A percentile compares a stretch with the other conserved stretches of the same genome.
Evolutionary conservation across 1,139 yeast genomes (phyloP).

Genomic region (Yamadazyma friedrichii): DNA sequence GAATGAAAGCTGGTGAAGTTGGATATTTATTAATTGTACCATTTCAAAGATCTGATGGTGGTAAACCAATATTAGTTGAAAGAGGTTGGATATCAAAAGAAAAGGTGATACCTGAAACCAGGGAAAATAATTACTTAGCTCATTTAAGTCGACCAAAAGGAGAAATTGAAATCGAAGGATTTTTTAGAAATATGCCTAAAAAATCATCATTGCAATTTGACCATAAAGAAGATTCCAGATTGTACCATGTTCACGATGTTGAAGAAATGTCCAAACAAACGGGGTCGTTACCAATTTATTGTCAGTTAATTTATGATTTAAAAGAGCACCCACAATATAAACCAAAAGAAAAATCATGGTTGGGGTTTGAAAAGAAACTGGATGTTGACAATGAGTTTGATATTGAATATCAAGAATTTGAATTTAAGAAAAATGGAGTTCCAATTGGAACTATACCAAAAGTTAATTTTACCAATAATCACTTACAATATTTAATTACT

Average conservation of each 20-base stretch:
- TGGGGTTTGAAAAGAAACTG: neutral
- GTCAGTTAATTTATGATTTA: conserved; percentile 71
- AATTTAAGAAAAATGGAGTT: conserved; percentile 74
- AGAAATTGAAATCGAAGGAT: conserved; percentile 68
- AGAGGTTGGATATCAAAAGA: conserved; percentile 91
- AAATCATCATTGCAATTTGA: conserved; percentile 75
- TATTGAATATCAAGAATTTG: conserved; percentile 43
- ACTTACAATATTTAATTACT: conserved; percentile 85
- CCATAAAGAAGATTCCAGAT: conserved; percentile 61
- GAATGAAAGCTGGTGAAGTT: conserved; percentile 68
- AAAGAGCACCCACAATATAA: conserved; percentile 59
- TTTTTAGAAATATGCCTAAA: conserved; percentile 69
- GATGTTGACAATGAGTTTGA: conserved; percentile 3
- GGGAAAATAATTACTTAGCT: conserved; percentile 49
- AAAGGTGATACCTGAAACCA: conserved; percentile 60
- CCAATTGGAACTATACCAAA: conserved; percentile 84
- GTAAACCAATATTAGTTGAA: conserved; percentile 69
- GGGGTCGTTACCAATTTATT: conserved; percentile 68
- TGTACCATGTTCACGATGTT: conserved; percentile 73
- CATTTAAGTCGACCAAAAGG: conserved; percentile 75
- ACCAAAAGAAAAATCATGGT: conserved; percentile 11
- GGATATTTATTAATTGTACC: conserved; percentile 88
- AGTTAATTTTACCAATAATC: conserved; percentile 82
- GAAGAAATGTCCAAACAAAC: conserved; percentile 74
- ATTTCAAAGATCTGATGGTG: conserved; percentile 71